Evolutionary conservation across 176 grass and related monocot species (phyloP).

Genomic region (Musa acuminata): DNA sequence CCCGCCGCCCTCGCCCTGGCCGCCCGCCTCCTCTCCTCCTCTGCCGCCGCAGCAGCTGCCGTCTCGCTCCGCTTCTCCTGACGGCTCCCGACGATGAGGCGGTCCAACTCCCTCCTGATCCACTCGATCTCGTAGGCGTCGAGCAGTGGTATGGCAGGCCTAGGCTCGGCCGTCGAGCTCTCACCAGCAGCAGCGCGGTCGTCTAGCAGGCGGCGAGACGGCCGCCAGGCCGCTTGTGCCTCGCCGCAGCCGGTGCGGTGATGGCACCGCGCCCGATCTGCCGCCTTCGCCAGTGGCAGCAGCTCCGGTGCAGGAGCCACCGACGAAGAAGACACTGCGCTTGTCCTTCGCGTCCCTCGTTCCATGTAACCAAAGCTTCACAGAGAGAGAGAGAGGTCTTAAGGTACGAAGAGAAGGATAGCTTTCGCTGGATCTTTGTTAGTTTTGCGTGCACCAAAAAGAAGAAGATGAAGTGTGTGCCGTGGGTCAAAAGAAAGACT

Average conservation of each 20-base stretch:
- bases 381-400: background rate
- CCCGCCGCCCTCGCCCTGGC: background rate
- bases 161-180: background rate
- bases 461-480: background rate
- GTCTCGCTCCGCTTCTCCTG: background rate
- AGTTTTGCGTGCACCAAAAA: background rate
- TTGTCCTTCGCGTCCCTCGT: background rate
- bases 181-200: background rate
- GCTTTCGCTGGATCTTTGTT: background rate
- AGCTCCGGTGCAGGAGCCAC: background rate
- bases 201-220: background rate
- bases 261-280: constrained; percentile 2
- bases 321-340: background rate
- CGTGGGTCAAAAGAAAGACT: background rate
- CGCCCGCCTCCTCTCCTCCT: background rate
- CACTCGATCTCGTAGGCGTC: constrained; percentile 66
- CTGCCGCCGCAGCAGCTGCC: background rate
- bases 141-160: constrained; percentile 35
- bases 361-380: background rate
- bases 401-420: background rate
- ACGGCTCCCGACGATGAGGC: constrained; percentile 23
- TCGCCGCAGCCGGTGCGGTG: background rate
- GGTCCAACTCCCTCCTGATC: constrained; percentile 58
- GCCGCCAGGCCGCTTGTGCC: background rate
- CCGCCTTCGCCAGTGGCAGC: background rate